Evolutionary conservation across 2,329 filamentous ascomycete species (phyloP), one percentile per base, ranked within the genome.

Genomic region (Hortaea werneckii): DNA sequence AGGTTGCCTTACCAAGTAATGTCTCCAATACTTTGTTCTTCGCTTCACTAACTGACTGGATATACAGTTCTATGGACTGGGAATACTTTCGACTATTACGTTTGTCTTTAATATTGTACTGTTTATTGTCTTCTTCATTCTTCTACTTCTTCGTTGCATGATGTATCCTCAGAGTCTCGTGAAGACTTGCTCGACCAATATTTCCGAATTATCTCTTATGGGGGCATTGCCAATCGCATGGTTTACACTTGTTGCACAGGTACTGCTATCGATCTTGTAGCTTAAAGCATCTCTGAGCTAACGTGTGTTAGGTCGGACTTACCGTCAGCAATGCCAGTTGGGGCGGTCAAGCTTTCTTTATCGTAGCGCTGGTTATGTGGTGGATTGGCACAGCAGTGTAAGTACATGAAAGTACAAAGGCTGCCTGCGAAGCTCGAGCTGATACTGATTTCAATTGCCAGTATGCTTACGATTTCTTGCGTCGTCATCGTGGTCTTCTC

Each of bases 361-460:
- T 54, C 10, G 50, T 52, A 6, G 48, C 50, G 9, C 49, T 47
- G 40, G 50, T 53, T 3, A 45, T 51, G 20, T 53, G 52, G 52
- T 54, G 52, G 52, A 46, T 50, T 30, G 50, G 46, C 42, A 50
- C 49, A 11, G 5, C 38, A 26, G 43, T 48, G 20, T 20, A 20
- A 20, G 20, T 20, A 20, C 20, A 20, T 20, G 20, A 20, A 20
- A 20, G 20, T 20, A 20, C 20, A 20, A 20, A 20, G 20, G 20
- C 20, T 20, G 20, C 20, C 20, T 20, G 20, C 20, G 20, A 20
- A 20, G 20, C 20, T 20, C 20, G 20, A 20, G 20, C 20, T 20
- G 20, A 20, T 20, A 20, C 20, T 20, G 20, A 20, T 20, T 20
- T 20, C 20, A 20, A 20, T 20, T 20, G 20, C 20, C 20, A 20